phyloP scores from a whole-genome alignment of 805 yeast genomes.

The Ogataea trehalophila region DNA sequence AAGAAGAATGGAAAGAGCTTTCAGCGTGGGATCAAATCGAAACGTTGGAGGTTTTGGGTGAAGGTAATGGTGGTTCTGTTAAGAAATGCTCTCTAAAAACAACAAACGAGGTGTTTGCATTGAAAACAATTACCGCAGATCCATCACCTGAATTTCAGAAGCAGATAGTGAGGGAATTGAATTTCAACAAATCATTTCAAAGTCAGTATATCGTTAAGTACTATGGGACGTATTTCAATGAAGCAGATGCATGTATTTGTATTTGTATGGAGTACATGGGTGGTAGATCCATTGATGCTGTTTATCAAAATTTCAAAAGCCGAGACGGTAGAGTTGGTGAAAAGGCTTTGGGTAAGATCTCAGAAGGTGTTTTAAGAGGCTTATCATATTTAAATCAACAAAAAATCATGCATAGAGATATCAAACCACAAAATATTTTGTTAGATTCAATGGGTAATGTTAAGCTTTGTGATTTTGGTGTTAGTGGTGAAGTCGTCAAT shows the following conservation, averaged over 20 bases:
- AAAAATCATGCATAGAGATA: constrained; percentile 90
- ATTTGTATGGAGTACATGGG: constrained; percentile 98
- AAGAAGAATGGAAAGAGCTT: constrained; percentile 67
- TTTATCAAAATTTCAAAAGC: constrained; percentile 70
- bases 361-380: constrained; percentile 81
- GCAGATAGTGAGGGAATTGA: constrained; percentile 86
- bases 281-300: constrained; percentile 84
- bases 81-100: constrained; percentile 63
- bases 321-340: constrained; percentile 89
- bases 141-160: constrained; percentile 84
- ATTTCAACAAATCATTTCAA: constrained; percentile 76
- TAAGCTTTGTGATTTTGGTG: constrained; percentile 94
- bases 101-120: constrained; percentile 67
- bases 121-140: constrained; percentile 68
- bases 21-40: constrained; percentile 57
- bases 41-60: constrained; percentile 74
- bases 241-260: constrained; percentile 72
- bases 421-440: constrained; percentile 91
- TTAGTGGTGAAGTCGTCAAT: constrained; percentile 93
- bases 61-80: constrained; percentile 93
- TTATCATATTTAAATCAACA: constrained; percentile 83
- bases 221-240: constrained; percentile 86
- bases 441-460: constrained; percentile 76
- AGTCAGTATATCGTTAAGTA: constrained; percentile 85
- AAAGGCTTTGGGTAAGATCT: constrained; percentile 84